Base-by-base conservation (phyloP, 2,329 filamentous ascomycete species). In the Diplocarpon rosae region DNA sequence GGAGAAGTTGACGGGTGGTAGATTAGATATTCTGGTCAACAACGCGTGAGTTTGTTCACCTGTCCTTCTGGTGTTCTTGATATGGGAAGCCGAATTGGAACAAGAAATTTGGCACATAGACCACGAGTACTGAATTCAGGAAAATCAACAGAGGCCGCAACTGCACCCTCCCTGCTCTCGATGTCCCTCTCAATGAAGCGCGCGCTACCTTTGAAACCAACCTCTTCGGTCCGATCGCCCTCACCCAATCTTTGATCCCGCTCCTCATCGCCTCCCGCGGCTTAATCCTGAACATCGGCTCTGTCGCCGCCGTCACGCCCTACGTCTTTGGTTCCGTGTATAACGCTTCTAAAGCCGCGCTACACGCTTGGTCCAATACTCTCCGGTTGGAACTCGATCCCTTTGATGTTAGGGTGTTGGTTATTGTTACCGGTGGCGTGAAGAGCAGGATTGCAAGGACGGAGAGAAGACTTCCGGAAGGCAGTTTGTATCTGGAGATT, bases 311-410 rank as follows among this genome's bases (percentile, higher is more conserved):
- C 17, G 77, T 88, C 33, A 85, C 93, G 52, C 76, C 85, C 3
- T 95, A 95, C 63, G 71, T 80, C 1, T 86, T 86, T 36, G 88
- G 88, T 16, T 79, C 79, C 61, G 90, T 95, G 60, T 95, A 95
- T 73, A 95, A 89, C 62, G 85, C 88, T 1, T 87, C 84, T 49
- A 95, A 95, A 68, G 86, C 88, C 15, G 89, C 89, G 1, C 27
- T 61, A 1, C 50, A 56, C 16, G 28, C 48, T 1, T 54, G 49
- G 20, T 50, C 49, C 9, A 43, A 55, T 2, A 56, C 50, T 1
- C 49, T 60, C 1, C 50, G 59, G 6, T 42, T 59, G 0, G 59
- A 61, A 40, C 48, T 61, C 15, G 55, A 50, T 5, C 59, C 59
- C 1, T 56, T 50, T 14, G 51, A 46, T n/a, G 56, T 61, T 1